phyloP scores from a whole-genome alignment of 2,329 filamentous ascomycete genomes.

The Paecilomyces dactylethromorphus region DNA sequence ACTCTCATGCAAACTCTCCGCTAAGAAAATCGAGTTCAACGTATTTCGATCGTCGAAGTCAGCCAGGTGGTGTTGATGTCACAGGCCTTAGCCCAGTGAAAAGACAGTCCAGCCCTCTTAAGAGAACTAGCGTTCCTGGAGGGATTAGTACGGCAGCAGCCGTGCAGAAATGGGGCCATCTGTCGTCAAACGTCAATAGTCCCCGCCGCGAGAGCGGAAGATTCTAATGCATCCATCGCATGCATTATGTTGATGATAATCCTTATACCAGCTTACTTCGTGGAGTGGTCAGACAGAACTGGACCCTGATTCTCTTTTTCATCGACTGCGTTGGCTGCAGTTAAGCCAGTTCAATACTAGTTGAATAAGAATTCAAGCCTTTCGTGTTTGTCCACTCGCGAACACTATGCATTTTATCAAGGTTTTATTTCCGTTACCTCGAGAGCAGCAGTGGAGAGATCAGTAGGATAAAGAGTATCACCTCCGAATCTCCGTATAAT shows the following conservation, averaged over 20 bases:
- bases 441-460: neutral
- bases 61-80: conserved; percentile 32
- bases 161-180: conserved; percentile 27
- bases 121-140: conserved; percentile 35
- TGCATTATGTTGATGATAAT: neutral
- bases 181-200: conserved; percentile 10
- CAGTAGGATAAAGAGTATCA: neutral
- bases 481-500: neutral
- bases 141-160: conserved; percentile 25
- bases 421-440: neutral
- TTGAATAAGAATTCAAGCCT: neutral
- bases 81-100: conserved; percentile 31
- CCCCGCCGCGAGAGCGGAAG: conserved; percentile 22
- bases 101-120: conserved; percentile 35
- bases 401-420: neutral
- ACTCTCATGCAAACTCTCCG: conserved; percentile 73
- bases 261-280: neutral
- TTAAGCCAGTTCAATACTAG: neutral
- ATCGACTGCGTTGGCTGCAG: neutral
- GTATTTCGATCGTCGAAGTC: conserved; percentile 40
- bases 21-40: conserved; percentile 68
- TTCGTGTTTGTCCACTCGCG: neutral
- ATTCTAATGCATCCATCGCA: conserved; percentile 10
- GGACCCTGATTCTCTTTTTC: neutral
- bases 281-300: conserved; percentile 3